phyloP scores from a whole-genome alignment of 2,329 filamentous ascomycete species.

The Macrophomina pseudophaseolina region DNA sequence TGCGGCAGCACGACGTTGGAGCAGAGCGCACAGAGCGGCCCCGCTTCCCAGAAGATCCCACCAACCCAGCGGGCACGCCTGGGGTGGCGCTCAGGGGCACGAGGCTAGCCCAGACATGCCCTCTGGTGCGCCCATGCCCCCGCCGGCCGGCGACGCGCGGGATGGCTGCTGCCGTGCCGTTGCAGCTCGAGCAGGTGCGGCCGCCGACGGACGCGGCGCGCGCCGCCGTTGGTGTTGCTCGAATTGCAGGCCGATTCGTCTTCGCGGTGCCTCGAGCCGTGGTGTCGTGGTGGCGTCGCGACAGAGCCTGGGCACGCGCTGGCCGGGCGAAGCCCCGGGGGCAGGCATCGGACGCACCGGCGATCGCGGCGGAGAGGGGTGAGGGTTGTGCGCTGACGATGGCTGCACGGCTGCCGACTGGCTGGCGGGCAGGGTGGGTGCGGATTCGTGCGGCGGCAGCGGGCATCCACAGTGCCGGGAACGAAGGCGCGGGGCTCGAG shows the following conservation, averaged over 20 bases:
- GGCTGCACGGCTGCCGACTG: background rate
- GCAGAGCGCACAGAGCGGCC: conserved; percentile 4
- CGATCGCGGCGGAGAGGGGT: conserved; percentile 2
- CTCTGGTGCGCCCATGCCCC: background rate
- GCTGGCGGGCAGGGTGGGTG: background rate
- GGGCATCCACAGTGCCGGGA: no score
- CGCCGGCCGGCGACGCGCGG: background rate
- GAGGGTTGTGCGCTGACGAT: background rate
- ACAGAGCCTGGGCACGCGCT: background rate
- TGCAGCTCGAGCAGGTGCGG: background rate
- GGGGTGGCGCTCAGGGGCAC: conserved; percentile 19
- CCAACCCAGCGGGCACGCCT: background rate
- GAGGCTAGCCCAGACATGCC: background rate
- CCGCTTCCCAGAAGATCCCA: conserved; percentile 1
- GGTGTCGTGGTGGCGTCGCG: conserved; percentile 17
- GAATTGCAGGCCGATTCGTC: background rate
- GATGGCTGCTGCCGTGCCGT: background rate
- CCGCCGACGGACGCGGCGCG: conserved; percentile 6
- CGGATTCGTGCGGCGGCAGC: background rate
- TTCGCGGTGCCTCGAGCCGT: background rate
- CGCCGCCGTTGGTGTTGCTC: conserved; percentile 1
- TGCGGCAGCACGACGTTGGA: conserved; percentile 15
- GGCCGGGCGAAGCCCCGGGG: no score
- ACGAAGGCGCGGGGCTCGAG: background rate
- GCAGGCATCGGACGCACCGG: background rate